Base-by-base conservation (phyloP, 768 basidiomycete genomes). In the Lentinula raphanica region DNA sequence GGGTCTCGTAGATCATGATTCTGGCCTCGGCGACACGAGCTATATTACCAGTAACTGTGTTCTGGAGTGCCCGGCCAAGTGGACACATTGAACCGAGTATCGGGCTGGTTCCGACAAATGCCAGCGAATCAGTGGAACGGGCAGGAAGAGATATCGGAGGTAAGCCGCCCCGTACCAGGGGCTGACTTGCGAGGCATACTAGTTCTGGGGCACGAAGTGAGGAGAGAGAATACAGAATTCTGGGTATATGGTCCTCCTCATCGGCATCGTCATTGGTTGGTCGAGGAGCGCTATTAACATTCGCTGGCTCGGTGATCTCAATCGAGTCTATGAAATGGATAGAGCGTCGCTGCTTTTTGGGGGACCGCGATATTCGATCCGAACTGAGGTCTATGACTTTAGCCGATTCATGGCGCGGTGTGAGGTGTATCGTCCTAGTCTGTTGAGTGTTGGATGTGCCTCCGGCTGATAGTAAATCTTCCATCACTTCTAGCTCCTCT, bases 121-220 rank as follows among this genome's bases (percentile, higher is more conserved):
- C 3, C 3, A 45, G 23, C 1, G 23, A 56, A 45, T 56, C 25
- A 17, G 38, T 9, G 45, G 17, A 13, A 15, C 25, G 29, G 21
- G 54, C 44, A 28, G 54, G 29, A 56, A 32, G 17, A 21, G 54
- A 27, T 11, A 56, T 25, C 9, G 54, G 31, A n/a, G 35, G 36
- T 19, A 56, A 25, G 19, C 54, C 54, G 5, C 54, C 54, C 12
- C 44, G 39, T 19, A 56, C 32, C 40, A 56, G 19, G 31, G 54
- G 54, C 15, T 56, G 54, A 44, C 54, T 56, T 3, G 54, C 54
- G 15, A 56, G 40, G 45, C 39, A 56, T 44, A 56, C 2, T 19
- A 56, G 23, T 40, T 42, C 54, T 21, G 54, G 54, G 32, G 54
- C 40, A 8, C 17, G 36, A 23, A 56, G 51, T 23, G 13, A 40